Evolutionary conservation across 208 protist genomes (phyloP).

Genomic region (Trypanosoma cruzi): DNA sequence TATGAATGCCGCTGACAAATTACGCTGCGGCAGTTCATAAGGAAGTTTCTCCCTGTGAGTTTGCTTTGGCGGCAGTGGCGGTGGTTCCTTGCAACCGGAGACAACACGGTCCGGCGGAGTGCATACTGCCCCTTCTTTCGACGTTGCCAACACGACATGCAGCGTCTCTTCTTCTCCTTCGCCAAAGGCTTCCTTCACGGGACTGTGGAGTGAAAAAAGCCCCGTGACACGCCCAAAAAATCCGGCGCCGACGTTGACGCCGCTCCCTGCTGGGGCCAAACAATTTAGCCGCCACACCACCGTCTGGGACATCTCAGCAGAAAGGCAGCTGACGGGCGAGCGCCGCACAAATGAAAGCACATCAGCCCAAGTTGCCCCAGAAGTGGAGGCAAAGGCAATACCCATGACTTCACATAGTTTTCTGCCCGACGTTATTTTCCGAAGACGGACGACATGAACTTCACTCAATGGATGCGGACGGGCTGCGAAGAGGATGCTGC

Average conservation of each 20-base stretch:
- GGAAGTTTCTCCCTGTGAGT: neutral
- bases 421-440: neutral
- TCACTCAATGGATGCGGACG: constrained; percentile 1
- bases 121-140: neutral
- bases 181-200: constrained; percentile 6
- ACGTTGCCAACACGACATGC: neutral
- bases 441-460: constrained; percentile 8
- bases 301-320: neutral
- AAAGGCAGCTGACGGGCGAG: neutral
- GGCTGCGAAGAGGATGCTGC: constrained; percentile 10
- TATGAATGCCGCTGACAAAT: constrained; percentile 16
- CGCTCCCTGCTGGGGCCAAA: neutral
- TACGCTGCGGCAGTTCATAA: neutral
- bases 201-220: neutral
- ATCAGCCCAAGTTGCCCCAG: constrained; percentile 30
- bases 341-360: constrained; percentile 12
- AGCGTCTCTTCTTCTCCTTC: neutral
- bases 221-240: constrained; percentile 14
- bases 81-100: neutral
- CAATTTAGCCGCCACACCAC: constrained; percentile 20
- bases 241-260: neutral
- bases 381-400: constrained; percentile 20
- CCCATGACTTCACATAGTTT: neutral
- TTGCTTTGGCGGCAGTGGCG: constrained; percentile 13
- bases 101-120: constrained; percentile 9